Percentiles rank a stretch among this genome's conserved stretches.
Evolutionary conservation across 768 basidiomycete species (phyloP).

Genomic region (Naematelia encephala): DNA sequence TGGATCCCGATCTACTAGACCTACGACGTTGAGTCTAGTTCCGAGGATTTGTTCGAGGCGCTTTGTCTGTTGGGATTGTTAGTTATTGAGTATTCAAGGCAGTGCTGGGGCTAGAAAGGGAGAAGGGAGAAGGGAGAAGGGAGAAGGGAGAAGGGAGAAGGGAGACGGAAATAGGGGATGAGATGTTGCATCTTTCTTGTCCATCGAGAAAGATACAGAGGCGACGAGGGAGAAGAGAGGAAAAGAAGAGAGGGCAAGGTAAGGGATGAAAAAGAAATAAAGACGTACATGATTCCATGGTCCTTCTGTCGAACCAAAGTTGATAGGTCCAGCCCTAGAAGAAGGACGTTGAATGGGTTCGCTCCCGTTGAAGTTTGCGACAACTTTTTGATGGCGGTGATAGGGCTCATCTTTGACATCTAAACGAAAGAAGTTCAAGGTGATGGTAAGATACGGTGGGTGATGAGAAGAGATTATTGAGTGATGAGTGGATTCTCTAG

Average conservation of each 20-base stretch:
- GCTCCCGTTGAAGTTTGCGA: neutral
- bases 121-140: no score
- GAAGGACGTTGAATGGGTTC: constrained; percentile 29
- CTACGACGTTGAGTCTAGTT: constrained; percentile 87
- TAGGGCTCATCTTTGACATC: no score
- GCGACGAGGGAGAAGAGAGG: constrained; percentile 17
- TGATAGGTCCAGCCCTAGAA: constrained; percentile 34
- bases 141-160: neutral
- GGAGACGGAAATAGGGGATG: neutral
- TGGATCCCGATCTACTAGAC: constrained; percentile 80
- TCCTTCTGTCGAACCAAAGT: constrained; percentile 37
- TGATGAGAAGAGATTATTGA: no score
- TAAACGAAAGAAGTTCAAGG: no score
- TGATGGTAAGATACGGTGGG: no score
- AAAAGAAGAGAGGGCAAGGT: constrained; percentile 1
- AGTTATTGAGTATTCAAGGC: no score
- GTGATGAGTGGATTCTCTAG: no score
- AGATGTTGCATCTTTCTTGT: no score
- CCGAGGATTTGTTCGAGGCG: constrained; percentile 65
- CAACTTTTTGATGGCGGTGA: neutral
- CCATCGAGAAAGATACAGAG: no score
- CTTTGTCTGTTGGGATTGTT: no score
- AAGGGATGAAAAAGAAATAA: neutral
- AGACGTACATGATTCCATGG: constrained; percentile 30
- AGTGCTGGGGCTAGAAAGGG: no score